Conservation (phyloP, 768 basidiomycete genomes). For the Collybia sordida region DNA sequence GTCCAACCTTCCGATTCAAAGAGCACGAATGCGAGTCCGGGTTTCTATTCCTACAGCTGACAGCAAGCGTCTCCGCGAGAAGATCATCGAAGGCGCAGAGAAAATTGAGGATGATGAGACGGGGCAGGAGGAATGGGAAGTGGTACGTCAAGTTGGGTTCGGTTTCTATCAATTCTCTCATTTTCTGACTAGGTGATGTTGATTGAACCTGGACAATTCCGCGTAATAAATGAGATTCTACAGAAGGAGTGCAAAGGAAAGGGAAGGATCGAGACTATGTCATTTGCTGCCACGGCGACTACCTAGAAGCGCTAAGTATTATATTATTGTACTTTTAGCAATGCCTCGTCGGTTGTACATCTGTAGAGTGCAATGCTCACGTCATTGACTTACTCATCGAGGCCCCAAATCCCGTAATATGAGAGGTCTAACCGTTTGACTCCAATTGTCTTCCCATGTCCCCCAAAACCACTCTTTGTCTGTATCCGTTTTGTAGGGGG, state of each 20-base stretch:
- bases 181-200: constrained; percentile 64
- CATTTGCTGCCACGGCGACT: constrained; percentile 62
- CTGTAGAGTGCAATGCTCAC: neutral
- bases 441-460: constrained; percentile 89
- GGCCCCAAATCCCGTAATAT: constrained; percentile 26
- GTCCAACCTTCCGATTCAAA: constrained; percentile 88
- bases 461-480: constrained; percentile 55
- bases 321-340: neutral
- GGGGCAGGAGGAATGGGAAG: constrained; percentile 77
- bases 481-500: constrained; percentile 17
- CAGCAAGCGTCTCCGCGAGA: constrained; percentile 65
- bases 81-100: constrained; percentile 72
- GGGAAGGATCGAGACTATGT: constrained; percentile 82
- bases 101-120: constrained; percentile 83
- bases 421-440: constrained; percentile 60
- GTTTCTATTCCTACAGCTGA: constrained; percentile 71
- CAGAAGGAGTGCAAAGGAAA: constrained; percentile 90
- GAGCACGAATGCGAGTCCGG: constrained; percentile 90
- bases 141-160: constrained; percentile 50
- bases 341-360: constrained; percentile 8
- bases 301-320: constrained; percentile 4
- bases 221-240: constrained; percentile 83
- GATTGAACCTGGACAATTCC: constrained; percentile 92
- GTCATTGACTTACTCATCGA: neutral
- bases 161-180: constrained; percentile 1